Base-by-base conservation (phyloP, 148 eudicot species). In the Diospyros kaki region DNA sequence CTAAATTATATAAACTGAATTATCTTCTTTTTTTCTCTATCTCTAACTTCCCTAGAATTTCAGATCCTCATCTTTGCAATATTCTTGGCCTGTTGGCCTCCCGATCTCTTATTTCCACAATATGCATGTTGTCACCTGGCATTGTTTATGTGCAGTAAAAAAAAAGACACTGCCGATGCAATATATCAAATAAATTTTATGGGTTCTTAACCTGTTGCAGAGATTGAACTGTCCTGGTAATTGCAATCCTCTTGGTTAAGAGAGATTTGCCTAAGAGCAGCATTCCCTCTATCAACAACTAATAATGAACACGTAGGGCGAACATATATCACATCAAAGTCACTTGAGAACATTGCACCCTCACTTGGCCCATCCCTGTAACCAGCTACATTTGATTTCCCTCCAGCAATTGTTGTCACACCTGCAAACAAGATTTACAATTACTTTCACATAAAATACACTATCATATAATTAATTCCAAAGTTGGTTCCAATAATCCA, bases 321-420 rank as follows among this genome's bases (percentile, higher is more conserved):
- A 46, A 93, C 89, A 89, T 96, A 93, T 71, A 95, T 80, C 80
- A 96, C 86, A 72, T 93, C 99, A 80, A 96, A 96, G 78, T 96
- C 98, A 73, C 76, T 28, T 39, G 99, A 96, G 81, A 96, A 95
- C 77, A 87, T 87, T 58, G 99, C 99, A 81, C 88, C 91, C 71
- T 91, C 99, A 71, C 98, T 91, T 4, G 99, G 98, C 55, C 99
- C 99, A 75, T 93, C 99, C 81, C 98, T 91, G 83, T 90, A 93
- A 63, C 99, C 99, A 48, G 94, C 87, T 83, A 88, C 83, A 84
- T 86, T 96, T 58, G 99, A 96, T 80, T 93, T 96, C 6, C 99
- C 99, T 64, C 99, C 99, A 73, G 99, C 99, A 84, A 96, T 96
- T 55, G 99, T 96, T 42, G 98, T 90, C 84, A 96, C 99, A 69